These are phyloP conservation scores for Aspergillus sojae DNA, from an alignment of 2,329 filamentous ascomycete genomes.

Conservation along the genomic window DNA sequence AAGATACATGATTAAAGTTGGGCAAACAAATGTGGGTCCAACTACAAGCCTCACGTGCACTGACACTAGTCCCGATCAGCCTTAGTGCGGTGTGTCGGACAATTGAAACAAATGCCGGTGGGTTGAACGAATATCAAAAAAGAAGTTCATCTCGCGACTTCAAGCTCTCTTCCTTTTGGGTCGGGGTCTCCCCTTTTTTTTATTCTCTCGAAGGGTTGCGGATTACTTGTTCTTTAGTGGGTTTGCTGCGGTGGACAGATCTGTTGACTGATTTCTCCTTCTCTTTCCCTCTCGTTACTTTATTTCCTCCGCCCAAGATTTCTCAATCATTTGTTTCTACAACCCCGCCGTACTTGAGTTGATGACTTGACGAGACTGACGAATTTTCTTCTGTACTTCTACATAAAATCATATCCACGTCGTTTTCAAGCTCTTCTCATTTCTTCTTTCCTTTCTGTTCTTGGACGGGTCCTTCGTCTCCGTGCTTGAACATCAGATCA, in stretches of 20 bases:
- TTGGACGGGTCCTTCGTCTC: slow-evolving; percentile 12
- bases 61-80: slow-evolving; percentile 16
- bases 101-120: slow-evolving; percentile 21
- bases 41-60: slow-evolving; percentile 24
- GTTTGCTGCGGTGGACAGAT: slow-evolving; percentile 1
- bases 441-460: slow-evolving; percentile 14
- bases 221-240: slow-evolving; percentile 3
- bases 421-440: slow-evolving; percentile 11
- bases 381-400: slow-evolving; percentile 41
- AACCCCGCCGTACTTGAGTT: slow-evolving; percentile 27
- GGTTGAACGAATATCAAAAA: slow-evolving; percentile 24
- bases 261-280: slow-evolving; percentile 8
- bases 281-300: slow-evolving; percentile 15
- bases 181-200: slow-evolving; percentile 16
- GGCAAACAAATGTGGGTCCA: slow-evolving; percentile 1
- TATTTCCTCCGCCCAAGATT: background rate
- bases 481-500: slow-evolving; percentile 15
- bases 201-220: slow-evolving; percentile 14
- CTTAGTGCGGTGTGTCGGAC: slow-evolving; percentile 21
- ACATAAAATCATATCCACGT: slow-evolving; percentile 23
- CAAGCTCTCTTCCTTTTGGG: slow-evolving; percentile 15
- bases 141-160: slow-evolving; percentile 14
- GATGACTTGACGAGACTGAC: slow-evolving; percentile 46
- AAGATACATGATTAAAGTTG: background rate
- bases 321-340: slow-evolving; percentile 17